Evolutionary conservation across 2,329 filamentous ascomycete genomes (phyloP).

Genomic region (Penicillium hordei): DNA sequence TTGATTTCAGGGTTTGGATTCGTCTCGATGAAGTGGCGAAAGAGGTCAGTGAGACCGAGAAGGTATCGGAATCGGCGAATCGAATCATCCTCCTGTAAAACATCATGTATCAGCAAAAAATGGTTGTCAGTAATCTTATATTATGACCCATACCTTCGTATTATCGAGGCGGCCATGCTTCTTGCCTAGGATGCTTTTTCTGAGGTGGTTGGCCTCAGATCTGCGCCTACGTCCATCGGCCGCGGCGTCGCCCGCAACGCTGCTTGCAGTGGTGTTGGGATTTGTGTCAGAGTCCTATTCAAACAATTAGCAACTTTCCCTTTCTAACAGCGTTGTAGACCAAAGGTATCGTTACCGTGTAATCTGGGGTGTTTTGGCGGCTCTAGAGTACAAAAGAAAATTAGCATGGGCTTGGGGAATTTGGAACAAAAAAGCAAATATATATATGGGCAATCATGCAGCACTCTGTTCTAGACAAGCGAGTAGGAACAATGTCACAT

Average conservation of each 20-base stretch:
- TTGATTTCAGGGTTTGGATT: slow-evolving; percentile 95
- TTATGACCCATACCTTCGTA: slow-evolving; percentile 67
- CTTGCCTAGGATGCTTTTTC: slow-evolving; percentile 89
- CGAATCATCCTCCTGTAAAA: slow-evolving; percentile 79
- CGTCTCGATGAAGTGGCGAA: slow-evolving; percentile 97
- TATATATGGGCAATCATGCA: neutral
- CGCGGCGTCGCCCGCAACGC: slow-evolving; percentile 72
- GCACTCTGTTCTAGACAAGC: neutral
- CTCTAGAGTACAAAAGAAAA: slow-evolving; percentile 34
- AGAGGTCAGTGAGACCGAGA: slow-evolving; percentile 90
- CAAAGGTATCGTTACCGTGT: slow-evolving; percentile 49
- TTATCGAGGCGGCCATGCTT: slow-evolving; percentile 91
- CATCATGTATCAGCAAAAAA: slow-evolving; percentile 14
- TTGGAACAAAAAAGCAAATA: neutral
- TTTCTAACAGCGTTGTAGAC: neutral
- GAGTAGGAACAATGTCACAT: slow-evolving; percentile 21
- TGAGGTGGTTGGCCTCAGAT: slow-evolving; percentile 82
- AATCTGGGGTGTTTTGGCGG: slow-evolving; percentile 61
- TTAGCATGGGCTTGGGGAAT: slow-evolving; percentile 11
- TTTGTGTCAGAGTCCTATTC: slow-evolving; percentile 63
- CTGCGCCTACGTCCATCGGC: slow-evolving; percentile 80
- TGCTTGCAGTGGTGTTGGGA: slow-evolving; percentile 73
- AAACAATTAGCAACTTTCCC: slow-evolving; percentile 2
- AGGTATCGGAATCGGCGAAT: slow-evolving; percentile 93
- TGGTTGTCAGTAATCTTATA: neutral